These are phyloP conservation scores for Suillus tomentosus DNA, from an alignment of 768 basidiomycete genomes.

Conservation along the genomic window DNA sequence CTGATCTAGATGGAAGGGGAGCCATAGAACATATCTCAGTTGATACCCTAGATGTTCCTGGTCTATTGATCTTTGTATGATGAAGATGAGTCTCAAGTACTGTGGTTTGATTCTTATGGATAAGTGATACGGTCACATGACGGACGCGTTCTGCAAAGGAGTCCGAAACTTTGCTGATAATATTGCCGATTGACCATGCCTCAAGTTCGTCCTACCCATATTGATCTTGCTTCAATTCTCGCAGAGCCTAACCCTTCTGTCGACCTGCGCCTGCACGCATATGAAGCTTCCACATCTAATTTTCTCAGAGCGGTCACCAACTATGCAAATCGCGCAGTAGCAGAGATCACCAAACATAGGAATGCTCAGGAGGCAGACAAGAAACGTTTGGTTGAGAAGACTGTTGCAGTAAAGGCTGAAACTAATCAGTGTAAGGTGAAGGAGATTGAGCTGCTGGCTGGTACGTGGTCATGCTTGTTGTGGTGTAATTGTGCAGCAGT, in stretches of 20 bases:
- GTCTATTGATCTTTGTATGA: conserved; percentile 1
- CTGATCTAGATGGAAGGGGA: conserved; percentile 2
- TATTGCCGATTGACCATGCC: conserved; percentile 6
- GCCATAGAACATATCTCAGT: neutral
- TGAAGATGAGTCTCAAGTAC: neutral
- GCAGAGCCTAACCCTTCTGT: conserved; percentile 57
- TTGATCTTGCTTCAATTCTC: conserved; percentile 63
- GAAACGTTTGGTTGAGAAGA: conserved; percentile 64
- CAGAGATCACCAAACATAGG: conserved; percentile 68
- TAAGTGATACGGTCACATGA: conserved; percentile 26
- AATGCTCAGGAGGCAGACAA: conserved; percentile 61
- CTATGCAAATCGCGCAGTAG: conserved; percentile 72
- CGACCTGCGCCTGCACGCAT: conserved; percentile 61
- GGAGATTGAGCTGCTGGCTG: conserved; percentile 77
- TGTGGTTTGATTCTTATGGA: conserved; percentile 7
- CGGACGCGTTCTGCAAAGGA: conserved; percentile 13
- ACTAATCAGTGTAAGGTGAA: conserved; percentile 74
- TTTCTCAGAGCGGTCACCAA: conserved; percentile 72
- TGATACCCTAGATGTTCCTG: neutral
- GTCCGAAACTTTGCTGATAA: neutral
- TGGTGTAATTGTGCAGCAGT: neutral
- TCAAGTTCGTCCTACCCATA: conserved; percentile 38
- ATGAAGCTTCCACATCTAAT: conserved; percentile 66
- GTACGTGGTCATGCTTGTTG: conserved; percentile 43
- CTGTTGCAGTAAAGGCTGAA: conserved; percentile 62